Conservation (phyloP, 768 basidiomycete species). For the Nidula microcarpa region DNA sequence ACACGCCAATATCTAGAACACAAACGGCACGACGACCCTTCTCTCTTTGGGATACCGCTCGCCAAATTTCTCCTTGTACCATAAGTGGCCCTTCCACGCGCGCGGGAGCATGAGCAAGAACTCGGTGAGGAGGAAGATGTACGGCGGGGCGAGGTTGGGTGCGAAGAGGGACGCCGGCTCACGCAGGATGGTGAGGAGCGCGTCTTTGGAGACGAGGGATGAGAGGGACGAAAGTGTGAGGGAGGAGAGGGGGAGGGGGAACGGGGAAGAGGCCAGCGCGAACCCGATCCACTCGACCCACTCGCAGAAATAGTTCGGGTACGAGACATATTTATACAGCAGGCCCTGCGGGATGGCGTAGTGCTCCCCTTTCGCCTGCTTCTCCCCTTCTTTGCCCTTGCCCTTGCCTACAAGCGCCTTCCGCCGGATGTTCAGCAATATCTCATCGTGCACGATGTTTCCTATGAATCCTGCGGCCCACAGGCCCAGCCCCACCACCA, state of each 20-base stretch:
- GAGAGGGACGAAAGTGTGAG: constrained; percentile 1
- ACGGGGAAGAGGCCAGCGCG: constrained; percentile 68
- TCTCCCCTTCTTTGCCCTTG: constrained; percentile 16
- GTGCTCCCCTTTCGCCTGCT: constrained; percentile 34
- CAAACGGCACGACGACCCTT: constrained; percentile 75
- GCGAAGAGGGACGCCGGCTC: constrained; percentile 29
- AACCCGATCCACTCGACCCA: constrained; percentile 95
- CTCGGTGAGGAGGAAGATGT: constrained; percentile 75
- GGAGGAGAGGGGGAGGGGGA: constrained; percentile 15
- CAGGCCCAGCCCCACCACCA: constrained; percentile 60
- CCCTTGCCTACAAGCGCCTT: constrained; percentile 41
- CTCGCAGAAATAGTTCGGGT: constrained; percentile 93
- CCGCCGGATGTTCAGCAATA: constrained; percentile 79
- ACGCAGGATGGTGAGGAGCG: constrained; percentile 8
- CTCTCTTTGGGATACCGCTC: constrained; percentile 75
- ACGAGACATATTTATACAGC: constrained; percentile 76
- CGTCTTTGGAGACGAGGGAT: not conserved
- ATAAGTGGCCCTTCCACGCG: constrained; percentile 76
- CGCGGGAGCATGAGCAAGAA: constrained; percentile 77
- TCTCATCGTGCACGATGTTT: constrained; percentile 88
- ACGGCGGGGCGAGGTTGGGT: constrained; percentile 63
- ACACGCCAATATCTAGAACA: constrained; percentile 37
- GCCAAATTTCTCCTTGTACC: constrained; percentile 80
- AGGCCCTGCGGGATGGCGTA: constrained; percentile 81
- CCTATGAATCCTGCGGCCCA: constrained; percentile 74